Conservation (phyloP, 805 yeast species). For the Zygoascus ofunaensis region DNA sequence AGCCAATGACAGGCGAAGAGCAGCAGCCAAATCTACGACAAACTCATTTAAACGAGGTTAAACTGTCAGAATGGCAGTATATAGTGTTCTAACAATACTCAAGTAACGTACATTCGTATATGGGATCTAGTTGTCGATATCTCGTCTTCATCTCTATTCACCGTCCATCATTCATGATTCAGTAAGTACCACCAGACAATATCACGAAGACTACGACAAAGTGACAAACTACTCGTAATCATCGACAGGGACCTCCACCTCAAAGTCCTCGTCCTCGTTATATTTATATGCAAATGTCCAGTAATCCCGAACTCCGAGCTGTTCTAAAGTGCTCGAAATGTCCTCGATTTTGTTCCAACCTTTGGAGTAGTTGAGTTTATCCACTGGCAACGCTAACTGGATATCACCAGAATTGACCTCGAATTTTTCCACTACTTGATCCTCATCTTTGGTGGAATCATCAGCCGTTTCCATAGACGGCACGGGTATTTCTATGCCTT, state of each 20-base stretch:
- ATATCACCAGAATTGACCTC: slow-evolving; percentile 1
- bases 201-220: too few species aligned
- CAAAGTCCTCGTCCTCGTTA: slow-evolving; percentile 5
- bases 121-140: too few species aligned
- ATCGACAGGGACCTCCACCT: slow-evolving; percentile 10
- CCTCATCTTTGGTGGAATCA: neutral
- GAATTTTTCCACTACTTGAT: neutral
- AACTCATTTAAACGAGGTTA: too few species aligned
- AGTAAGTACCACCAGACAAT: too few species aligned
- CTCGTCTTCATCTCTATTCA: too few species aligned
- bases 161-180: too few species aligned
- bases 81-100: too few species aligned
- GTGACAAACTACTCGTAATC: neutral
- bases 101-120: too few species aligned
- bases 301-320: slow-evolving; percentile 9
- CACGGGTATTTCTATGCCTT: slow-evolving; percentile 11
- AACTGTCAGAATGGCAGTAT: too few species aligned
- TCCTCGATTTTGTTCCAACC: slow-evolving; percentile 11
- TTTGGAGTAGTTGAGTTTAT: slow-evolving; percentile 1
- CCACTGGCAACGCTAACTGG: slow-evolving; percentile 8
- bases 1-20: too few species aligned
- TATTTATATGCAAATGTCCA: slow-evolving; percentile 11
- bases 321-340: slow-evolving; percentile 2
- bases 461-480: slow-evolving; percentile 11
- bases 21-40: too few species aligned